phyloP scores from a whole-genome alignment of 441 rosid species.

The Jatropha multifida region DNA sequence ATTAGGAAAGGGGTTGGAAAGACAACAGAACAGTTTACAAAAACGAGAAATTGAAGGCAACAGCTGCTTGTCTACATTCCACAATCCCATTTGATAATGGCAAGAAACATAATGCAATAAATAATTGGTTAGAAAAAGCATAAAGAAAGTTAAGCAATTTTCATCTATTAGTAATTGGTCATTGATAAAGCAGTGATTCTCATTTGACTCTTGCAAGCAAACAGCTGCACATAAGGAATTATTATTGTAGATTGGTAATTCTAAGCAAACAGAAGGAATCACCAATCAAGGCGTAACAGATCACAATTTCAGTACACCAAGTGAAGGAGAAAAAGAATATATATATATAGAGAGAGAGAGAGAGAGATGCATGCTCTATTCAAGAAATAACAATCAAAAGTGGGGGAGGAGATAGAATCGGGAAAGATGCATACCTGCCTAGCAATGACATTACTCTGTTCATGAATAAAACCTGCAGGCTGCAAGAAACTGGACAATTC shows the following conservation, averaged over 20 bases:
- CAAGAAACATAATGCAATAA: background rate
- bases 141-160: background rate
- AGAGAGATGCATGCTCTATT: background rate
- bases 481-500: slow-evolving; percentile 30
- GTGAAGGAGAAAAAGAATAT: no score
- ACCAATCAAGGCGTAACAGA: background rate
- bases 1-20: background rate
- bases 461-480: slow-evolving; percentile 93
- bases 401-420: background rate
- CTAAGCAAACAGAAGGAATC: background rate
- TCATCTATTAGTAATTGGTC: background rate
- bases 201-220: background rate
- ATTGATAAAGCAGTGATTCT: background rate
- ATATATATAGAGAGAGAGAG: background rate
- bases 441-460: slow-evolving; percentile 69
- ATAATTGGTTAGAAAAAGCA: background rate
- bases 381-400: background rate
- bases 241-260: background rate
- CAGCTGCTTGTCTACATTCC: background rate
- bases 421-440: slow-evolving; percentile 60
- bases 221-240: background rate
- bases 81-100: background rate
- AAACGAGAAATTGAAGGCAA: background rate
- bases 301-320: background rate
- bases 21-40: background rate